phyloP scores from a whole-genome alignment of 177 flowering plant species.

The Telopea speciosissima region DNA sequence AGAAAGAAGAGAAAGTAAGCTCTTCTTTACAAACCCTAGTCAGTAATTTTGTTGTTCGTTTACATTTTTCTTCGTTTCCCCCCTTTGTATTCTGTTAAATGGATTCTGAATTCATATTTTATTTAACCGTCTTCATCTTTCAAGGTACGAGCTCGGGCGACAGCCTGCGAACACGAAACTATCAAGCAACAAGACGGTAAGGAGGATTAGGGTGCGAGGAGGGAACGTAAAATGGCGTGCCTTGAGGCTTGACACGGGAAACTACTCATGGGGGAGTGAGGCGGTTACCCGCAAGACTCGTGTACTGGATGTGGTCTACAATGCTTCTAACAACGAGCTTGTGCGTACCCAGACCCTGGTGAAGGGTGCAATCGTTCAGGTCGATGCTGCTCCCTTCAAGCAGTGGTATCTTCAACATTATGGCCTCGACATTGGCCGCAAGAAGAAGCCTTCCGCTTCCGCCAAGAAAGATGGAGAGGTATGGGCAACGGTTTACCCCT shows the following conservation, averaged over 20 bases:
- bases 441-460: constrained; percentile 18
- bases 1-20: constrained; percentile 20
- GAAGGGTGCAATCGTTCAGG: constrained; percentile 21
- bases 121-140: background rate
- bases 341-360: constrained; percentile 23
- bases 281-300: constrained; percentile 20
- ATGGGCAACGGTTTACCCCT: background rate
- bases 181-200: constrained; percentile 19
- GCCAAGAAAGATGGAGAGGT: constrained; percentile 24
- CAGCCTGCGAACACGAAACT: constrained; percentile 19
- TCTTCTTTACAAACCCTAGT: background rate
- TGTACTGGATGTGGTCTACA: constrained; percentile 22
- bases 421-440: constrained; percentile 18
- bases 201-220: constrained; percentile 21
- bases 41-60: too few relatives aligned
- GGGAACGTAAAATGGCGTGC: constrained; percentile 22
- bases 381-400: constrained; percentile 22
- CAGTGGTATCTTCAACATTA: constrained; percentile 23
- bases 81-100: background rate
- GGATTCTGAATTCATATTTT: background rate
- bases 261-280: constrained; percentile 19
- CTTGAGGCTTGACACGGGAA: constrained; percentile 19
- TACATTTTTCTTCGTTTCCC: too few relatives aligned
- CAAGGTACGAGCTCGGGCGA: constrained; percentile 22
- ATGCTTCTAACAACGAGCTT: constrained; percentile 23